Evolutionary conservation across 352 stramenopile species (phyloP).

Genomic region (Lagenidium giganteum): DNA sequence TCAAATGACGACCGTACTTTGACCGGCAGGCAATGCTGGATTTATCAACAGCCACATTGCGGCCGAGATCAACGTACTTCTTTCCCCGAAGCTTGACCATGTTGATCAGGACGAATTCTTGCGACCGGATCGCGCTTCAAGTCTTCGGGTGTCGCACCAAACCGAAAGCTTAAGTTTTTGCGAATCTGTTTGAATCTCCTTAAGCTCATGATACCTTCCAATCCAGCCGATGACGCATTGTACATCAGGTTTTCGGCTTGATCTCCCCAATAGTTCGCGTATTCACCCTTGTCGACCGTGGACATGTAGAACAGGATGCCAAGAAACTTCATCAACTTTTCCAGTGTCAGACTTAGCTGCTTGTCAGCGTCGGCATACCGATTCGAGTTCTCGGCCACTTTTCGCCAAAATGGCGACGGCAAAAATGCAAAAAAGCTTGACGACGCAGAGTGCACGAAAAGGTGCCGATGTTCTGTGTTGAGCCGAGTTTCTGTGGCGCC

Average conservation of each 20-base stretch:
- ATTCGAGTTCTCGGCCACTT: slow-evolving; percentile 20
- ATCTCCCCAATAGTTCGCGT: slow-evolving; percentile 22
- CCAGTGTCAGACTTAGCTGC: no score
- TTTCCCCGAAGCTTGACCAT: slow-evolving; percentile 15
- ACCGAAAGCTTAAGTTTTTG: slow-evolving; percentile 18
- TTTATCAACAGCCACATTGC: slow-evolving; percentile 22
- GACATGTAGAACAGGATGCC: slow-evolving; percentile 26
- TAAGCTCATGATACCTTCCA: slow-evolving; percentile 16
- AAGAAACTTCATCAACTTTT: slow-evolving; percentile 26
- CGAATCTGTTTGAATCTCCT: slow-evolving; percentile 16
- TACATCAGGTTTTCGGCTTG: slow-evolving; percentile 18
- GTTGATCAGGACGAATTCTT: slow-evolving; percentile 21
- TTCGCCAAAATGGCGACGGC: slow-evolving; percentile 18
- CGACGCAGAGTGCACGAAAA: slow-evolving; percentile 17
- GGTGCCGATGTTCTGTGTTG: slow-evolving; percentile 3
- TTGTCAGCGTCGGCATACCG: slow-evolving; percentile 1
- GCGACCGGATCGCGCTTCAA: slow-evolving; percentile 1
- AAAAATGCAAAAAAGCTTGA: slow-evolving; percentile 24
- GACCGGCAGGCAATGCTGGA: slow-evolving; percentile 18
- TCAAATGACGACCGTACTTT: slow-evolving; percentile 20
- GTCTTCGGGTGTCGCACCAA: not conserved
- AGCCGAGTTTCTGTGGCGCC: slow-evolving; percentile 5
- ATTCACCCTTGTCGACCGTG: slow-evolving; percentile 19
- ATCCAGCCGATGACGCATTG: not conserved
- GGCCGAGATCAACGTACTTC: slow-evolving; percentile 20